A percentile compares a stretch with the other conserved stretches of the same genome.
Conservation (phyloP, 371 early-diverging fungal species). For the Rhizopus stolonifer region DNA sequence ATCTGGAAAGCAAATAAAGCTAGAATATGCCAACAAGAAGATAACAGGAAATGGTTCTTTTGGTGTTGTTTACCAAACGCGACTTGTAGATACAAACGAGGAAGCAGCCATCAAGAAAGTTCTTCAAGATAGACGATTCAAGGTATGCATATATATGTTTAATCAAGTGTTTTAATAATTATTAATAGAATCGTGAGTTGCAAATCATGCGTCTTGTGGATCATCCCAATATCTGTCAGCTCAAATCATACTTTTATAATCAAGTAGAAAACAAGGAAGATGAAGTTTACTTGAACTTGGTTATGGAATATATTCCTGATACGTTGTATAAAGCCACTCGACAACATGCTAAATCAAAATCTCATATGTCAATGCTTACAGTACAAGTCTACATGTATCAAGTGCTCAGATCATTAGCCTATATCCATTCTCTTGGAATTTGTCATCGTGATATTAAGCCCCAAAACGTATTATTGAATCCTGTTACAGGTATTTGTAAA, state of each 20-base stretch:
- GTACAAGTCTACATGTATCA: constrained; percentile 98
- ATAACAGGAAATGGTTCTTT: constrained; percentile 96
- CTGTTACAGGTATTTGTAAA: constrained; percentile 86
- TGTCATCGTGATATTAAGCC: constrained; percentile 72
- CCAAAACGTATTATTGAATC: constrained; percentile 75
- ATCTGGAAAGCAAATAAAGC: constrained; percentile 78
- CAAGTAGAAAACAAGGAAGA: constrained; percentile 67
- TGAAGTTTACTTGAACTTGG: constrained; percentile 83
- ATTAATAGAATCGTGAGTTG: constrained; percentile 78
- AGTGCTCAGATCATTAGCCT: constrained; percentile 92
- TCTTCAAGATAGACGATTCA: constrained; percentile 94
- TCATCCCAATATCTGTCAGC: constrained; percentile 78
- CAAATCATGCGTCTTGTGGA: constrained; percentile 83
- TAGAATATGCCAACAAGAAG: constrained; percentile 87
- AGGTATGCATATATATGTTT: constrained; percentile 51
- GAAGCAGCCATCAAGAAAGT: constrained; percentile 95
- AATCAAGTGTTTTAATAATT: not conserved
- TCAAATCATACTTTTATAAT: constrained; percentile 80
- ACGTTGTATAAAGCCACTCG: constrained; percentile 84
- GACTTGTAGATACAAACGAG: constrained; percentile 77
- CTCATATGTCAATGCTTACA: constrained; percentile 86
- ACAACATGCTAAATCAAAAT: constrained; percentile 80
- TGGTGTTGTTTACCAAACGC: constrained; percentile 96
- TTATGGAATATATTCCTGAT: constrained; percentile 85
- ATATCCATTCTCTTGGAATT: constrained; percentile 84